These are phyloP conservation scores for Aspergillus egyptiacus DNA, from an alignment of 495 filamentous ascomycete species.

Conservation along the genomic window DNA sequence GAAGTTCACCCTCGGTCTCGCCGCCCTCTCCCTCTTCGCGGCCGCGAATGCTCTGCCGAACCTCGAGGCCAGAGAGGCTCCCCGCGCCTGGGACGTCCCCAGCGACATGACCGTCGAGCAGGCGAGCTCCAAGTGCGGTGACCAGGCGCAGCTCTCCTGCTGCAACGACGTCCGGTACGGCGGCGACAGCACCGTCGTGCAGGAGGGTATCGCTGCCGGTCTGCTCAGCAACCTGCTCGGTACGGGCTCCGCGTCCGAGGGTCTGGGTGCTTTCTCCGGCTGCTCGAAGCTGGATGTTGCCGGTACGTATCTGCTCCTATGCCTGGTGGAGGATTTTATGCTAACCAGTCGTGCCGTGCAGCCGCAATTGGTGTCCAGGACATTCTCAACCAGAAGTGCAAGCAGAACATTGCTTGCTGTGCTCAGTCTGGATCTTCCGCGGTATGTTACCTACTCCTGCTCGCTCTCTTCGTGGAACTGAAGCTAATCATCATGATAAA, in stretches of 20 bases:
- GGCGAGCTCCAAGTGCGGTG: constrained; percentile 44
- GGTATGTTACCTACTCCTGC: constrained; percentile 25
- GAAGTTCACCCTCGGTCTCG: constrained; percentile 7
- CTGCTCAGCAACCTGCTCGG: constrained; percentile 27
- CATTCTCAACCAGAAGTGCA: constrained; percentile 45
- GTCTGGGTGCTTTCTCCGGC: constrained; percentile 31
- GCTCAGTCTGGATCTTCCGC: constrained; percentile 36
- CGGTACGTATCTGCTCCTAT: constrained; percentile 14
- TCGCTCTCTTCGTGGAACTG: neutral
- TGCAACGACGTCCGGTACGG: constrained; percentile 42
- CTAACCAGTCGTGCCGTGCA: constrained; percentile 17
- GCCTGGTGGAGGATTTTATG: neutral
- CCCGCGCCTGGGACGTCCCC: constrained; percentile 20
- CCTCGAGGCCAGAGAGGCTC: constrained; percentile 20
- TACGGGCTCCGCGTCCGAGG: constrained; percentile 31
- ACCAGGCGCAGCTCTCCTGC: constrained; percentile 46
- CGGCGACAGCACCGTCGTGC: constrained; percentile 37
- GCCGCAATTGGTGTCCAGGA: constrained; percentile 35
- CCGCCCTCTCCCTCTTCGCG: constrained; percentile 7
- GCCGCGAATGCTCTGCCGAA: constrained; percentile 1
- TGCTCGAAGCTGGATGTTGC: constrained; percentile 37
- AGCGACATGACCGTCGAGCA: constrained; percentile 42
- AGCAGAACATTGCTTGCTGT: constrained; percentile 51
- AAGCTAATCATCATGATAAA: constrained; percentile 11
- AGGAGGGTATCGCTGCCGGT: constrained; percentile 25